phyloP scores from a whole-genome alignment of 2,329 filamentous ascomycete genomes.

The Zymoseptoria pseudotritici region DNA sequence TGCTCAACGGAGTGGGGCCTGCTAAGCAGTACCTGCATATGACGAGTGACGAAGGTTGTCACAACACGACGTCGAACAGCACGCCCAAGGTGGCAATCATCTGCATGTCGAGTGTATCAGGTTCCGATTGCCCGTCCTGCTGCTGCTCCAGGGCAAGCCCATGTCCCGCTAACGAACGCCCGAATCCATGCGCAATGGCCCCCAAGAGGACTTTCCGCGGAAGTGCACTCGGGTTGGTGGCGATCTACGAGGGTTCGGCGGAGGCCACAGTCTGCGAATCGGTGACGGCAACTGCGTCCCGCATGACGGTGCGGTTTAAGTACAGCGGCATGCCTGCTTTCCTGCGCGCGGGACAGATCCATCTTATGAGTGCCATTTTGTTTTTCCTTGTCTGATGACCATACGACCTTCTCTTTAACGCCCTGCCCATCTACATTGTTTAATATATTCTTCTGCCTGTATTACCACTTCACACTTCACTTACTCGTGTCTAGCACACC shows the following conservation, averaged over 20 bases:
- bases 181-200: neutral
- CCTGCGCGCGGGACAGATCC: slow-evolving; percentile 2
- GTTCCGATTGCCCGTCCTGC: slow-evolving; percentile 11
- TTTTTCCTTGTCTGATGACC: slow-evolving; percentile 11
- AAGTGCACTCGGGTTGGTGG: slow-evolving; percentile 8
- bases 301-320: slow-evolving; percentile 11
- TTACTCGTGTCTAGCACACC: neutral
- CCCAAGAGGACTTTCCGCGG: neutral
- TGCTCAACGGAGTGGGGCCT: slow-evolving; percentile 8
- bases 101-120: slow-evolving; percentile 18
- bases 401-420: slow-evolving; percentile 18
- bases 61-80: slow-evolving; percentile 12
- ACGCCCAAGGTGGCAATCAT: slow-evolving; percentile 16
- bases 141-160: slow-evolving; percentile 17
- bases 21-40: slow-evolving; percentile 22
- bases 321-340: slow-evolving; percentile 16
- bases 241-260: slow-evolving; percentile 20
- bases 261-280: slow-evolving; percentile 10
- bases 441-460: slow-evolving; percentile 2
- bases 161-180: slow-evolving; percentile 8
- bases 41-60: slow-evolving; percentile 18
- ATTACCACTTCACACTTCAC: neutral
- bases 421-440: slow-evolving; percentile 12
- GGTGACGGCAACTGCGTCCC: slow-evolving; percentile 7
- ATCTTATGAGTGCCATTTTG: slow-evolving; percentile 10